phyloP scores from a whole-genome alignment of 164 flowering plant species.

The Aristolochia contorta region DNA sequence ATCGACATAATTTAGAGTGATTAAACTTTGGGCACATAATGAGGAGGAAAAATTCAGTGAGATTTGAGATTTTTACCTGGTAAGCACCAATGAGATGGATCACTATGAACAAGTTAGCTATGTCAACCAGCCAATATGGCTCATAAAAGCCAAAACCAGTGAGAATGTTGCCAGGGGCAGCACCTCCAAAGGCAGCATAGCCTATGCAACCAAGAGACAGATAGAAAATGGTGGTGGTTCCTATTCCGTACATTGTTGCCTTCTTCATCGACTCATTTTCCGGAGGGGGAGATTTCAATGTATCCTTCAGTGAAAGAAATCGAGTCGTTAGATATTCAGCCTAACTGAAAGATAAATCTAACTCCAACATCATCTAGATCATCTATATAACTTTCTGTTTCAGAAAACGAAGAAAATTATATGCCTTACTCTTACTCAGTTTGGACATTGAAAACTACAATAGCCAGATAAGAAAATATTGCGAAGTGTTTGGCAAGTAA shows the following conservation, averaged over 20 bases:
- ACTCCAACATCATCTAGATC: not conserved
- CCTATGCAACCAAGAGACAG: conserved; percentile 19
- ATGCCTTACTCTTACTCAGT: too few species aligned
- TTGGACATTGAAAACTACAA: too few species aligned
- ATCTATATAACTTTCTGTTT: not conserved
- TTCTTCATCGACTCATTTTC: conserved; percentile 25
- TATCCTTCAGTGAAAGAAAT: conserved; percentile 12
- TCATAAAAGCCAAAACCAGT: conserved; percentile 20
- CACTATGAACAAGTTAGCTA: conserved; percentile 19
- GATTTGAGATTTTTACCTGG: conserved; percentile 4
- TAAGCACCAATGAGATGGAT: conserved; percentile 19
- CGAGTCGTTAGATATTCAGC: not conserved
- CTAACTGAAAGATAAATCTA: too few species aligned
- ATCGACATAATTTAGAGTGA: not conserved
- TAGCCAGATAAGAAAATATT: too few species aligned
- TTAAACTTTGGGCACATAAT: not conserved
- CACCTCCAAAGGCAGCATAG: conserved; percentile 23
- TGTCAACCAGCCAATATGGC: conserved; percentile 25
- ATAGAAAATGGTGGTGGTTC: conserved; percentile 18
- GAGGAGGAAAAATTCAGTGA: too few species aligned
- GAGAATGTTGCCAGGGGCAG: conserved; percentile 27
- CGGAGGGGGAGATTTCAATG: conserved; percentile 22
- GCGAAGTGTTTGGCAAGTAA: too few species aligned
- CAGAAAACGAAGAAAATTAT: not conserved
- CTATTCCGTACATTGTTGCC: conserved; percentile 13